Evolutionary conservation across 2,329 filamentous ascomycete species (phyloP).

Genomic region (Fusarium subglutinans): DNA sequence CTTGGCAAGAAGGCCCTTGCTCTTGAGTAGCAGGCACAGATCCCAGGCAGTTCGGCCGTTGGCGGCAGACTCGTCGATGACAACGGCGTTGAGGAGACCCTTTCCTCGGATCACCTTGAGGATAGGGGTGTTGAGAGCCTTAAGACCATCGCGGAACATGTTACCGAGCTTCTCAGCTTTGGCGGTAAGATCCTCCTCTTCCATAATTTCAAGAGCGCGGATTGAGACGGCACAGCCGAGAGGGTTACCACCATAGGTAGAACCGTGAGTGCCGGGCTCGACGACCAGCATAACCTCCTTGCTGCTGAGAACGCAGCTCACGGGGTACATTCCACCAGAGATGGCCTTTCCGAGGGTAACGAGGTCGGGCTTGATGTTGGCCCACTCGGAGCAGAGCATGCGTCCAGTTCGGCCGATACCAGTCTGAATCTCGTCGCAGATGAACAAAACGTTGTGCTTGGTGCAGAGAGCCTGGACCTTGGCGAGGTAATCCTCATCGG

Average conservation of each 20-base stretch:
- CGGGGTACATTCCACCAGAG: slow-evolving; percentile 98
- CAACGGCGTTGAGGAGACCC: slow-evolving; percentile 92
- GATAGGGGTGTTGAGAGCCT: slow-evolving; percentile 79
- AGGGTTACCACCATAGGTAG: slow-evolving; percentile 98
- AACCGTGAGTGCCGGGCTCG: slow-evolving; percentile 96
- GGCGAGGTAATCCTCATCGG: slow-evolving; percentile 79
- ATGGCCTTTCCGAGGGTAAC: slow-evolving; percentile 97
- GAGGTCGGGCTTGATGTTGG: slow-evolving; percentile 92
- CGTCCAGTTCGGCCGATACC: slow-evolving; percentile 94
- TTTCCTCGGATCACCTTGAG: slow-evolving; percentile 88
- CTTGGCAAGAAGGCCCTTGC: slow-evolving; percentile 96
- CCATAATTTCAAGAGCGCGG: slow-evolving; percentile 90
- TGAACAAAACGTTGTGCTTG: slow-evolving; percentile 94
- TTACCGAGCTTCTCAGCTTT: slow-evolving; percentile 83
- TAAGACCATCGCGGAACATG: slow-evolving; percentile 82
- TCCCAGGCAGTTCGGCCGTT: slow-evolving; percentile 94
- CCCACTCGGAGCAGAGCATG: slow-evolving; percentile 95
- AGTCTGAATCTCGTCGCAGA: slow-evolving; percentile 98
- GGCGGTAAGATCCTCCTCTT: slow-evolving; percentile 88
- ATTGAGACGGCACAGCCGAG: slow-evolving; percentile 96
- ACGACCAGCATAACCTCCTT: slow-evolving; percentile 95
- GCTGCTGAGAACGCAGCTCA: slow-evolving; percentile 87
- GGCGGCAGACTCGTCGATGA: slow-evolving; percentile 91
- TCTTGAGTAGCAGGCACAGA: slow-evolving; percentile 92
- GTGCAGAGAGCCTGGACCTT: slow-evolving; percentile 87